Conservation (phyloP, 495 filamentous ascomycete species). For the Oleoguttula mirabilis region DNA sequence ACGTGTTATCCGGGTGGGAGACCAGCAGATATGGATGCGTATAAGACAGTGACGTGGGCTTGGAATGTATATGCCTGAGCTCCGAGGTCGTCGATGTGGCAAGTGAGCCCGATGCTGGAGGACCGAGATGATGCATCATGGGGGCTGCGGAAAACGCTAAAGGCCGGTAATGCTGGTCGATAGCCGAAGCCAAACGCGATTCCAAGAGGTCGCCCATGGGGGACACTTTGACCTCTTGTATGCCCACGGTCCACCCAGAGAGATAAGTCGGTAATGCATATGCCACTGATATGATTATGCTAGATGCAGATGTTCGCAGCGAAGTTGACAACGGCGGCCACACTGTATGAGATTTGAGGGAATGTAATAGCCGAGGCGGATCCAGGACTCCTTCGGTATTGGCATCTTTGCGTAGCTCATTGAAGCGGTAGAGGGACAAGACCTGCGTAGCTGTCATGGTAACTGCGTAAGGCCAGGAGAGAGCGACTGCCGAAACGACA, state of each 20-base stretch:
- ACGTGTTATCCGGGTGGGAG: slow-evolving; percentile 82
- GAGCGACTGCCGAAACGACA: slow-evolving; percentile 62
- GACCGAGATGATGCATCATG: slow-evolving; percentile 26
- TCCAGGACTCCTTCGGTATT: slow-evolving; percentile 10
- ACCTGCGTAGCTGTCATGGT: slow-evolving; percentile 61
- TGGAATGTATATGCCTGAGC: slow-evolving; percentile 20
- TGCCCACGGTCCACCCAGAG: slow-evolving; percentile 73
- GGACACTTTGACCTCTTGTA: slow-evolving; percentile 71
- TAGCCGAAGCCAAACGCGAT: slow-evolving; percentile 43
- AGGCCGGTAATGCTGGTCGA: slow-evolving; percentile 30
- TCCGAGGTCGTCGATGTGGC: slow-evolving; percentile 4
- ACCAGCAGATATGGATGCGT: slow-evolving; percentile 84
- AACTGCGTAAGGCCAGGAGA: slow-evolving; percentile 61
- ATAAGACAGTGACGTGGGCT: slow-evolving; percentile 70
- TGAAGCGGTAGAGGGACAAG: slow-evolving; percentile 62
- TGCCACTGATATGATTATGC: slow-evolving; percentile 68
- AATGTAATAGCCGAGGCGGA: slow-evolving; percentile 55
- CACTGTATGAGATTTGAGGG: slow-evolving; percentile 68
- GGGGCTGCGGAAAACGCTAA: slow-evolving; percentile 26
- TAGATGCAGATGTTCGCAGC: slow-evolving; percentile 47
- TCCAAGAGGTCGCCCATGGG: slow-evolving; percentile 40
- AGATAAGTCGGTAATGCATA: slow-evolving; percentile 60
- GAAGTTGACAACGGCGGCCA: slow-evolving; percentile 70
- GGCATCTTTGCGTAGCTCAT: neutral
- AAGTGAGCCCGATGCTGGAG: slow-evolving; percentile 22